phyloP scores from a whole-genome alignment of 768 basidiomycete species.

The Russula virescens region DNA sequence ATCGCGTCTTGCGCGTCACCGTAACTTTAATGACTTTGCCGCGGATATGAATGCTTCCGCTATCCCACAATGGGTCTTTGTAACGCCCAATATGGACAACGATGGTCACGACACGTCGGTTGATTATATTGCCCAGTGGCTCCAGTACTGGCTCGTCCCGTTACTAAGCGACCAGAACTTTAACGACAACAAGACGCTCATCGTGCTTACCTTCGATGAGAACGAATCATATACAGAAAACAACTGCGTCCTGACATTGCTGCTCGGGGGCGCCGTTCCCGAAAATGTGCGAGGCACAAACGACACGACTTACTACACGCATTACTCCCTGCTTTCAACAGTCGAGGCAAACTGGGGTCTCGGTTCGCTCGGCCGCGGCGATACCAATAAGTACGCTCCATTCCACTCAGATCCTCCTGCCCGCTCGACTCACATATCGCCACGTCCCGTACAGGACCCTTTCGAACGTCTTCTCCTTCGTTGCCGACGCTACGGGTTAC shows the following conservation, averaged over 20 bases:
- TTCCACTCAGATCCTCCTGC: not conserved
- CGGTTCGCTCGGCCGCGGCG: slow-evolving; percentile 51
- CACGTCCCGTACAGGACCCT: slow-evolving; percentile 25
- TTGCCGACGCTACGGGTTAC: slow-evolving; percentile 45
- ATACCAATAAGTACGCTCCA: slow-evolving; percentile 42
- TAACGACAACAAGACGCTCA: slow-evolving; percentile 49
- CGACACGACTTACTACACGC: slow-evolving; percentile 53
- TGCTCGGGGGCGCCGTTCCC: slow-evolving; percentile 46
- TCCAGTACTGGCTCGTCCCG: slow-evolving; percentile 46
- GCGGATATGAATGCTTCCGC: slow-evolving; percentile 44
- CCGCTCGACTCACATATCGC: not conserved
- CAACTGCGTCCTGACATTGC: slow-evolving; percentile 43
- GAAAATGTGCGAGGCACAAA: slow-evolving; percentile 36
- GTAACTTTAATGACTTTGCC: slow-evolving; percentile 61
- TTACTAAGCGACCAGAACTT: slow-evolving; percentile 46
- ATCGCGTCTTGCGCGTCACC: slow-evolving; percentile 39
- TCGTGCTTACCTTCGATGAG: slow-evolving; percentile 62
- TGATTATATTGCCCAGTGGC: slow-evolving; percentile 42
- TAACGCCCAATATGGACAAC: slow-evolving; percentile 56
- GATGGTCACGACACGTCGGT: slow-evolving; percentile 58
- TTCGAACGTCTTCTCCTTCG: slow-evolving; percentile 48
- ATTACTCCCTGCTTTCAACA: slow-evolving; percentile 53
- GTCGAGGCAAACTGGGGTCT: slow-evolving; percentile 59
- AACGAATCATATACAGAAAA: slow-evolving; percentile 37
- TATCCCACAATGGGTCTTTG: slow-evolving; percentile 55